Base-by-base conservation (phyloP, 2,329 filamentous ascomycete genomes). In the Knufia petricola region DNA sequence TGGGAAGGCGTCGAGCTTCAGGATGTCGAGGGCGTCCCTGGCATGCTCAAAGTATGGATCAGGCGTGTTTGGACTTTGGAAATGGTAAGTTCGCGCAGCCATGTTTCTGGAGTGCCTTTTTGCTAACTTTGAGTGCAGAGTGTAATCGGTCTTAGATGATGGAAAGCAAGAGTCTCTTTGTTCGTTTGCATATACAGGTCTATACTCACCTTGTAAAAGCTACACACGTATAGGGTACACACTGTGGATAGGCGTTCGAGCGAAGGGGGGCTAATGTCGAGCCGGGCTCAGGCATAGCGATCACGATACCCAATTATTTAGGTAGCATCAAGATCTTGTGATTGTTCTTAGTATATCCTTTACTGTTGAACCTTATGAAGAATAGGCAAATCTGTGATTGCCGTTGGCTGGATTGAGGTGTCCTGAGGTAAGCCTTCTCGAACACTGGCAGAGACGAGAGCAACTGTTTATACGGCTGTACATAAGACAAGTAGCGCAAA, bases 1-100 rank as follows among this genome's bases (percentile, higher is more conserved):
- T 98, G 92, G 92, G 92, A 98, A 66, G 92, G 92, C 20, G 85
- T 98, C 31, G 89, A 96, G 65, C 74, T 98, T 38, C 80, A 92
- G 15, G 76, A 86, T 56, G 85, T 98, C 10, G 87, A 94, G 44
- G 92, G 92, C 12, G 84, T 96, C 6, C 81, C 94, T 45, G 90
- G 89, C 46, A 87, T 83, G 64, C 75, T 98, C 58, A 98, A 98
- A 70, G 88, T 98, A 50, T 98, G 92, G 92, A 96, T 98, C 64
- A 78, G 92, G 62, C 79, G 92, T 60, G 92, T 98, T 51, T 98
- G 92, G 92, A 98, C 92, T 51, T 76, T 98, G 51, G 92, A 98
- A 74, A 98, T 98, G 79, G 79, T 82, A 66, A 64, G 73, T 62
- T 6, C 20, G 20, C 31, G 38, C 12, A 10, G 28, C 23, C 8